Evolutionary conservation across 2,329 filamentous ascomycete genomes (phyloP).

Genomic region (Xylariaceae sp.): DNA sequence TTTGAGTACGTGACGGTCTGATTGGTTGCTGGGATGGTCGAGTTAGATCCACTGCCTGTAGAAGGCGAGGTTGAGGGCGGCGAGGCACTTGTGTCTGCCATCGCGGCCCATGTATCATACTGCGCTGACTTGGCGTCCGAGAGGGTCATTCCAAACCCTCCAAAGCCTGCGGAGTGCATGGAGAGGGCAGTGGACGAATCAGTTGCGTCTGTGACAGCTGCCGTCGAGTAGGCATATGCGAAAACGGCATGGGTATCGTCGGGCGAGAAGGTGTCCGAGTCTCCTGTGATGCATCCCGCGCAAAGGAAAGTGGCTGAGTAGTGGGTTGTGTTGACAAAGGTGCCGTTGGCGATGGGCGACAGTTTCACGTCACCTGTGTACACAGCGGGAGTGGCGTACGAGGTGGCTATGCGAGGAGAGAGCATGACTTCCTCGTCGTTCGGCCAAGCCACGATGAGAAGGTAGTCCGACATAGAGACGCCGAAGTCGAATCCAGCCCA

Average conservation of each 20-base stretch:
- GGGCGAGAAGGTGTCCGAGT: slow-evolving; percentile 17
- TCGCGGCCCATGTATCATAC: slow-evolving; percentile 21
- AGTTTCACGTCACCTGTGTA: slow-evolving; percentile 38
- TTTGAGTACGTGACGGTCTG: neutral
- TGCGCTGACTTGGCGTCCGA: slow-evolving; percentile 28
- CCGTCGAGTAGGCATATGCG: slow-evolving; percentile 15
- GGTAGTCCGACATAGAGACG: slow-evolving; percentile 41
- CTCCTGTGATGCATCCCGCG: slow-evolving; percentile 33
- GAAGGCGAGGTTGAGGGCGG: neutral
- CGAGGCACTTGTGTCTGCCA: slow-evolving; percentile 2
- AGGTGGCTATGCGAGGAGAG: slow-evolving; percentile 27
- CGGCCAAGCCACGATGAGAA: slow-evolving; percentile 47
- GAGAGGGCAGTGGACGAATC: slow-evolving; percentile 27
- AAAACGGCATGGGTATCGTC: neutral
- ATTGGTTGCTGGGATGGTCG: neutral
- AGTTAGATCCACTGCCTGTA: too few relatives aligned
- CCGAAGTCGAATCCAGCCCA: slow-evolving; percentile 46
- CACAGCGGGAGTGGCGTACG: slow-evolving; percentile 41
- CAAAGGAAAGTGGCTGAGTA: slow-evolving; percentile 52
- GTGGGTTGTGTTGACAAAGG: slow-evolving; percentile 47
- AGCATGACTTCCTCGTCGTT: slow-evolving; percentile 36
- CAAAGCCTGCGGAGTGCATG: slow-evolving; percentile 35
- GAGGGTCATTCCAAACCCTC: slow-evolving; percentile 30
- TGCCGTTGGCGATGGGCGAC: slow-evolving; percentile 45
- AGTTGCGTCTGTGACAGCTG: too few relatives aligned